Evolutionary conservation across 306 rosid species (phyloP), one percentile per base, ranked within the genome.

Genomic region (Cucurbita ficifolia): DNA sequence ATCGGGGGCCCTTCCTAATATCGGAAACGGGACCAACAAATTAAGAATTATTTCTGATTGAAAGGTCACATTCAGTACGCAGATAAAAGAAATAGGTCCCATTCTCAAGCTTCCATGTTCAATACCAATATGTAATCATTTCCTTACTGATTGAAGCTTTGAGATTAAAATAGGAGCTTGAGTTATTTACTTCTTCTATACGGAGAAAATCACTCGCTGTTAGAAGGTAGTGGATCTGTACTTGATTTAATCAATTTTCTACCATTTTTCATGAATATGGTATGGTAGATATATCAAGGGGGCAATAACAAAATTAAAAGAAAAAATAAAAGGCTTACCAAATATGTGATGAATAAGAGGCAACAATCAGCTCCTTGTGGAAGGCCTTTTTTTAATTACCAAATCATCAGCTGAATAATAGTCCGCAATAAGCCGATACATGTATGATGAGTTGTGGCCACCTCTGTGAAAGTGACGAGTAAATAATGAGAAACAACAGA

Each of bases 381-480:
- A 43, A 62, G 87, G 80, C 80, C 89, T 88, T 71, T 77, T 77
- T 79, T 89, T 84, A 72, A 94, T 87, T 76, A 88, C 97, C 82
- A 94, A 87, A 86, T 94, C 99, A 84, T 87, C 92, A 69, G 99
- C 96, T 56, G 97, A 86, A 84, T 94, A 94, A 79, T 91, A 94
- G 74, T 94, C 99, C 19, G 97, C 92, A 9, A 94, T 91, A 35
- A 94, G 99, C 81, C 96, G 89, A 82, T 94, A 91, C 99, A 94
- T 82, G 78, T 94, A 94, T 54, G 99, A 91, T 36, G 99, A 86
- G 78, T 89, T 94, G 77, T 94, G 96, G 81, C 99, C 99, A 76
- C 99, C 99, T 39, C 99, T 94, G 90, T 35, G 22, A 86, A 81
- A 77, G 70, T 73, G 55, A 73, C 42, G 35, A 48, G 71, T 76